A percentile compares a stretch with the other conserved stretches of the same genome.
These are phyloP conservation scores for Pleurotus cornucopiae DNA, from an alignment of 768 basidiomycete genomes.

Conservation along the genomic window DNA sequence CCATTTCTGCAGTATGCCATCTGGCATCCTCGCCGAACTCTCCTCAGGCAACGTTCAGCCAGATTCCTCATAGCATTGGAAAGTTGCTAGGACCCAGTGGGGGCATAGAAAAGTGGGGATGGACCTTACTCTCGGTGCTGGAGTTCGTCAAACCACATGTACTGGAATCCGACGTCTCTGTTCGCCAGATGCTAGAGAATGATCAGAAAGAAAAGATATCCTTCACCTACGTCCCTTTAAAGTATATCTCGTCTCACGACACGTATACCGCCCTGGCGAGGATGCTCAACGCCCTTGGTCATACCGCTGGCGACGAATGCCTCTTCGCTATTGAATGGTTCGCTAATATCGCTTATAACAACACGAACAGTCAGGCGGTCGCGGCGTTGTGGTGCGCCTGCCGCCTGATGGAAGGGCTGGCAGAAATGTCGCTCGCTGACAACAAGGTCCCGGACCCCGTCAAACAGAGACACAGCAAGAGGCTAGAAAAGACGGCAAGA, in stretches of 20 bases:
- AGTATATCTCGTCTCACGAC: constrained; percentile 46
- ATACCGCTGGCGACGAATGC: constrained; percentile 61
- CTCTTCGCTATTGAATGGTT: constrained; percentile 86
- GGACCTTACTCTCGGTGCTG: constrained; percentile 77
- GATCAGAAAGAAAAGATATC: constrained; percentile 29
- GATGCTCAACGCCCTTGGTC: constrained; percentile 75
- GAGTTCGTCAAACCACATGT: constrained; percentile 61
- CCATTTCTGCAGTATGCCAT: constrained; percentile 69
- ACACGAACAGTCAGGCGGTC: constrained; percentile 42
- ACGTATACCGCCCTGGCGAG: constrained; percentile 52
- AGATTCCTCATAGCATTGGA: constrained; percentile 51
- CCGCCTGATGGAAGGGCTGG: constrained; percentile 70
- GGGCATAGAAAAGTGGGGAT: constrained; percentile 90
- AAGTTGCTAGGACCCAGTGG: constrained; percentile 76
- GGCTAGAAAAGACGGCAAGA: constrained; percentile 61
- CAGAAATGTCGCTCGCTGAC: constrained; percentile 38
- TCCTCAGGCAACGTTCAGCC: constrained; percentile 17
- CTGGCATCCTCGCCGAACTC: constrained; percentile 25
- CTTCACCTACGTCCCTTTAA: constrained; percentile 62
- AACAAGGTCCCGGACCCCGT: constrained; percentile 21
- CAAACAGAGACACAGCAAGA: constrained; percentile 34
- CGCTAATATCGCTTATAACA: constrained; percentile 44
- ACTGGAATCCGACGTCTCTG: constrained; percentile 41
- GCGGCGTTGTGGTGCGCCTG: constrained; percentile 85
- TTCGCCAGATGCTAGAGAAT: constrained; percentile 57